These are phyloP conservation scores for Phytophthora cryptogea DNA, from an alignment of 352 stramenopile genomes.

Conservation along the genomic window DNA sequence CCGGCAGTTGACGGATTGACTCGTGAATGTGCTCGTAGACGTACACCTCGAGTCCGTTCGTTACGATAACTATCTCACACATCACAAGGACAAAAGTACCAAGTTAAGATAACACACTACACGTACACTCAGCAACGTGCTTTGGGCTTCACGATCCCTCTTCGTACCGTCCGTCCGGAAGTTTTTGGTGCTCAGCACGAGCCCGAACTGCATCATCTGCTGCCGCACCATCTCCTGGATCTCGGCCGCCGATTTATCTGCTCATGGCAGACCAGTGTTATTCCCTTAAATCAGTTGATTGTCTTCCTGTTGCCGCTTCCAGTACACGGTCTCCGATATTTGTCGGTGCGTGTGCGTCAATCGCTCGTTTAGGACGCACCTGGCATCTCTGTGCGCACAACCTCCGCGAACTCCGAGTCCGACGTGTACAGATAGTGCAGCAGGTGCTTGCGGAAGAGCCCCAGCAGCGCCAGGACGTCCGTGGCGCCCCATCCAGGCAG, in stretches of 20 bases:
- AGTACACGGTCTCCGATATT: constrained; percentile 5
- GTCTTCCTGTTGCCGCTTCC: not conserved
- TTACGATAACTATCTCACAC: constrained; percentile 27
- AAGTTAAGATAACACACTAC: not conserved
- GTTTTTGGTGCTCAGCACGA: constrained; percentile 67
- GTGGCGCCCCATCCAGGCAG: constrained; percentile 54
- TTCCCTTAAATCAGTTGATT: too few species aligned
- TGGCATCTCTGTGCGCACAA: constrained; percentile 45
- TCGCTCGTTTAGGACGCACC: constrained; percentile 20
- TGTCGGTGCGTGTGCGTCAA: not conserved
- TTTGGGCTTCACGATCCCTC: not conserved
- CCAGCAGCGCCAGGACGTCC: constrained; percentile 57
- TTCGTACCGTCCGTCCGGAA: constrained; percentile 65
- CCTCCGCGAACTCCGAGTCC: constrained; percentile 45
- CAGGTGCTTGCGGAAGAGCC: constrained; percentile 53
- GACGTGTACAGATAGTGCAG: constrained; percentile 68
- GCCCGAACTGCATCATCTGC: constrained; percentile 63
- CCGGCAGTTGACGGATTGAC: constrained; percentile 54
- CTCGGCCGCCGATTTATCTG: constrained; percentile 43
- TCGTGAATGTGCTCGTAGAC: constrained; percentile 78
- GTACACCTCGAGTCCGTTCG: constrained; percentile 43
- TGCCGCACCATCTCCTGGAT: constrained; percentile 52
- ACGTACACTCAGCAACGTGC: not conserved
- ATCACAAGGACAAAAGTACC: not conserved
- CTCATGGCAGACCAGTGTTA: not conserved